phyloP scores from a whole-genome alignment of 495 filamentous ascomycete genomes.

The Xylaria scruposa region DNA sequence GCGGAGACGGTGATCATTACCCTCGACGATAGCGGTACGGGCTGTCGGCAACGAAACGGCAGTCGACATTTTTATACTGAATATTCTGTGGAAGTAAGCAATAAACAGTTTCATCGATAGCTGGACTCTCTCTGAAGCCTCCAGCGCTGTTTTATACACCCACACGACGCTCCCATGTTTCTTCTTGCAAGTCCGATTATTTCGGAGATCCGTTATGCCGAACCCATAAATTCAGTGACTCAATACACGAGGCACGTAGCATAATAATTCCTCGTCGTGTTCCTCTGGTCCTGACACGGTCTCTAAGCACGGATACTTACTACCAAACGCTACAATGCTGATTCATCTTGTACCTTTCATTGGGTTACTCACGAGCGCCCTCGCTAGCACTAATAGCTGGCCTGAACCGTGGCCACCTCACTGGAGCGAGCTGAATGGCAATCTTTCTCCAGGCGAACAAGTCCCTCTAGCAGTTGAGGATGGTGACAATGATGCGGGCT shows the following conservation, averaged over 20 bases:
- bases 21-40: constrained; percentile 29
- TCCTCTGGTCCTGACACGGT: neutral
- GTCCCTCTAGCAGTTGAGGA: neutral
- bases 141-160: neutral
- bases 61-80: neutral
- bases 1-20: constrained; percentile 15
- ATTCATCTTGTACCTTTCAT: neutral
- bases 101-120: neutral
- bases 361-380: neutral
- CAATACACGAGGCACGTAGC: neutral
- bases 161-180: neutral
- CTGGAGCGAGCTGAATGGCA: constrained; percentile 4
- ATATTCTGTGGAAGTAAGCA: neutral
- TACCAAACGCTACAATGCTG: neutral
- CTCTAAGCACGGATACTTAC: neutral
- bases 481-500: neutral
- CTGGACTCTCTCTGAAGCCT: neutral
- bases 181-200: neutral
- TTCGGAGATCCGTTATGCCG: neutral
- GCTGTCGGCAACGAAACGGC: constrained; percentile 24
- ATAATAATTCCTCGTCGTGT: neutral
- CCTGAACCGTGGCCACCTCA: constrained; percentile 11
- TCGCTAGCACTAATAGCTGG: constrained; percentile 6
- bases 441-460: neutral
- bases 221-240: neutral